Evolutionary conservation across 2,329 filamentous ascomycete genomes (phyloP), one percentile per base, ranked within the genome.

Genomic region (Cadophora gregata): DNA sequence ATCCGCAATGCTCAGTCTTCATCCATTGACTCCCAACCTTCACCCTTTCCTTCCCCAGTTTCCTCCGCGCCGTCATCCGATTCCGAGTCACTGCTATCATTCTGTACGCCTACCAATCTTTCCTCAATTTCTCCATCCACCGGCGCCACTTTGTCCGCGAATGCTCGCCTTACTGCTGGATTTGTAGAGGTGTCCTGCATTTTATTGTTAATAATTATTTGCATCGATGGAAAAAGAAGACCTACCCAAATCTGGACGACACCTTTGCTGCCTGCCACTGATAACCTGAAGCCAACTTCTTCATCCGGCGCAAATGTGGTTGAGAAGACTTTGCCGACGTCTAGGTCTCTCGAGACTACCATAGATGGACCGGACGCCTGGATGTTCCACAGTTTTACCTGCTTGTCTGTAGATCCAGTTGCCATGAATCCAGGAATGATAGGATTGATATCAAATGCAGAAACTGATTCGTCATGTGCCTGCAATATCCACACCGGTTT

Each of bases 351-450:
- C 29, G 92, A 92, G 5, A 96, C 92, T 1, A 99, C 93, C 87
- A 99, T 92, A 68, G 89, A 92, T 1, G 96, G 96, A 1, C 93
- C 93, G 48, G 87, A 86, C 14, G 90, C 80, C 73, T 90, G 86
- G 65, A 97, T 88, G 80, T 97, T 97, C 96, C 96, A 99, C 65
- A 99, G 84, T 84, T 99, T 99, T 74, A 98, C 93, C 6, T 91
- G 92, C 83, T 93, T 95, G 83, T 99, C 96, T 16, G 92, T 94
- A 1, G 93, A 97, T 3, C 94, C 96, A 0, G 96, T 98, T 16
- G 88, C 96, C 80, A 99, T 87, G 84, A 93, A 97, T 51, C 96
- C 96, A 0, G 96, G 95, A 67, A 99, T 93, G 59, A 89, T 83
- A 3, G 90, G 85, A 83, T 97, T 98, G 80, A 98, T 87, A 78